Conservation (phyloP, 1,139 yeast species). For the Pichia sp. region DNA sequence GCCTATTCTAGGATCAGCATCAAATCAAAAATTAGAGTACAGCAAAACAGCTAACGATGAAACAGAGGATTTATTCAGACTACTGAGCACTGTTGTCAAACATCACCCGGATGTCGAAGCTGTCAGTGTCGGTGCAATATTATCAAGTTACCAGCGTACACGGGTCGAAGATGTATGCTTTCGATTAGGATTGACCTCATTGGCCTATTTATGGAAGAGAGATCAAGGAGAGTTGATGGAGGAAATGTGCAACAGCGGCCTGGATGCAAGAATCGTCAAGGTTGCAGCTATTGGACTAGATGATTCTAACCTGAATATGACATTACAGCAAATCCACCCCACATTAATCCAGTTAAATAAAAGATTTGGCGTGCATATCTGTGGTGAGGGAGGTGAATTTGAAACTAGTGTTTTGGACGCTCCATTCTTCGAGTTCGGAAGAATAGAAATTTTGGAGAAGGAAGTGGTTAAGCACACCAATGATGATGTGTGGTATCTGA, state of each 20-base stretch:
- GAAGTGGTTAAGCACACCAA: conserved; percentile 45
- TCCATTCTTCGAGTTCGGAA: conserved; percentile 61
- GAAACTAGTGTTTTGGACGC: conserved; percentile 90
- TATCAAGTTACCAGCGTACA: conserved; percentile 88
- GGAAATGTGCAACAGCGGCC: conserved; percentile 68
- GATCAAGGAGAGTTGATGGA: conserved; percentile 72
- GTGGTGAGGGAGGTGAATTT: conserved; percentile 99
- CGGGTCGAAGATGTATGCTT: conserved; percentile 88
- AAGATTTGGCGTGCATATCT: conserved; percentile 78
- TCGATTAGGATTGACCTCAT: conserved; percentile 59
- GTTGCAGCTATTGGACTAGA: conserved; percentile 89
- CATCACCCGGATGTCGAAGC: conserved; percentile 73
- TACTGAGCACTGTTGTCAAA: conserved; percentile 45
- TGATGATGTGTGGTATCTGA: conserved; percentile 66
- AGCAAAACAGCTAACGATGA: conserved; percentile 65
- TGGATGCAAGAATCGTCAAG: conserved; percentile 84
- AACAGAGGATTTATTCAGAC: conserved; percentile 67
- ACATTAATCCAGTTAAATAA: conserved; percentile 53
- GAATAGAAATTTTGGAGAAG: conserved; percentile 43
- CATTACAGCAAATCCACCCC: conserved; percentile 59
- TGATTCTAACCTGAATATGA: conserved; percentile 60
- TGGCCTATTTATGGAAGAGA: conserved; percentile 88
- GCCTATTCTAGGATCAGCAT: conserved; percentile 59
- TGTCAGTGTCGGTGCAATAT: conserved; percentile 92
- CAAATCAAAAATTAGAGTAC: conserved; percentile 68